Evolutionary conservation across 805 yeast species (phyloP), one percentile per base, ranked within the genome.

Genomic region (Ogataea nitratoaversa): DNA sequence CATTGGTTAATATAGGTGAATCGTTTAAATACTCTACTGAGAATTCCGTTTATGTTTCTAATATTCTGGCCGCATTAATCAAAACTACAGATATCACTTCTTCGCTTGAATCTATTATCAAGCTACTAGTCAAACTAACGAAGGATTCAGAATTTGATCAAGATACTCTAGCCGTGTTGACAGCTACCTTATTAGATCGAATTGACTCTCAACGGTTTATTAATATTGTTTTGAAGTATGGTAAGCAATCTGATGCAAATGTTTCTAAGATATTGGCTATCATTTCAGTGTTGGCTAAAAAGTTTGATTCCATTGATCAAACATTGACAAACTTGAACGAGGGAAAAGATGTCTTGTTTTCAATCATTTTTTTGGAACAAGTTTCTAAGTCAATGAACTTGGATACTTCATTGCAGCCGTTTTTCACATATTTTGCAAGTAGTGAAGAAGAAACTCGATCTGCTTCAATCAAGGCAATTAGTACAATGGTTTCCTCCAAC

Each of bases 381-480:
- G 62, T 75, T 23, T 72, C 76, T n/a, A 62, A 65, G 40, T 42
- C 57, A 6, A 48, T 54, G 40, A 58, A 57, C 25, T 48, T 71
- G 28, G 52, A 59, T 4, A 48, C 66, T 17, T 56, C 65, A 3
- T 49, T 72, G 20, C 65, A 59, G 1, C 62, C 69, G 14, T 78
- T 48, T 56, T 59, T 48, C 43, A 40, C 16, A 51, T 62, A 42
- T 53, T 70, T 43, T 18, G 54, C 53, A 8, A 49, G 47, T 4
- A 19, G 43, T 2, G 50, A 55, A 3, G 56, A 65, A 9, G 72
- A 70, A 28, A 52, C 72, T 5, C 67, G 67, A 38, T 46, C 65
- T 7, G 74, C 75, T 18, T 70, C 83, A 2, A 73, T 83, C 1
- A 68, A 71, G 36, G 67, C 82, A 0, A 54, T 79, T 22, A 83